Percentiles rank a stretch among this genome's conserved stretches.
Conservation (phyloP, 345 rosid species). For the Erysimum cheiranthoides region DNA sequence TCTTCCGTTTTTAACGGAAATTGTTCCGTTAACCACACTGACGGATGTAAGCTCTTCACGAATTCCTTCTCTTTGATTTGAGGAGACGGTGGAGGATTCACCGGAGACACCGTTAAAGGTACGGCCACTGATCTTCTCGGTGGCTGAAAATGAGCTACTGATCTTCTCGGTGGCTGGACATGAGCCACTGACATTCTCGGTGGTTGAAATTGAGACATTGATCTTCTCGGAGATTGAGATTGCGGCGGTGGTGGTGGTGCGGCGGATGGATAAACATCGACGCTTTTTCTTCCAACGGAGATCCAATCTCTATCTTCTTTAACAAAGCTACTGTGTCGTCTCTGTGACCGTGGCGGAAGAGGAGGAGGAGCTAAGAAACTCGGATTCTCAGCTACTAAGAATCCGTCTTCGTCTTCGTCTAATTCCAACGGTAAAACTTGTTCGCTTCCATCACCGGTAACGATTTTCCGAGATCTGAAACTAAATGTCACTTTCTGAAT, state of each 20-base stretch:
- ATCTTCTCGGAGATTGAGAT: slow-evolving; percentile 47
- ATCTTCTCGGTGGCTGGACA: slow-evolving; percentile 47
- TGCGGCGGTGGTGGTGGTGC: slow-evolving; percentile 40
- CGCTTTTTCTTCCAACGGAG: slow-evolving; percentile 83
- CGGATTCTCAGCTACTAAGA: slow-evolving; percentile 87
- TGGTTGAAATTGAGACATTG: slow-evolving; percentile 47
- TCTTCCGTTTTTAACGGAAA: slow-evolving; percentile 94
- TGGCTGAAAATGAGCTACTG: slow-evolving; percentile 47
- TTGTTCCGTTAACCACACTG: slow-evolving; percentile 95
- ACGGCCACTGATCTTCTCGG: slow-evolving; percentile 50
- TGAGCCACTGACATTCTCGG: slow-evolving; percentile 51
- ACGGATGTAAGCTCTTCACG: slow-evolving; percentile 77
- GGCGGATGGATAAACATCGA: slow-evolving; percentile 66
- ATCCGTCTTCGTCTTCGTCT: slow-evolving; percentile 96
- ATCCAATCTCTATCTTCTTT: slow-evolving; percentile 78
- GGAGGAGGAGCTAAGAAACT: slow-evolving; percentile 49
- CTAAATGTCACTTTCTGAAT: slow-evolving; percentile 81
- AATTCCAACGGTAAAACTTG: slow-evolving; percentile 79
- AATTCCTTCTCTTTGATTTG: slow-evolving; percentile 88
- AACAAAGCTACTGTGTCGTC: slow-evolving; percentile 96
- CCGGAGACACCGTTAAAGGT: slow-evolving; percentile 37
- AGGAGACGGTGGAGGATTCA: slow-evolving; percentile 49
- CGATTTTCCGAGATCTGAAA: slow-evolving; percentile 76
- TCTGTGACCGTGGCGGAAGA: slow-evolving; percentile 38
- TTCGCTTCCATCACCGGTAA: slow-evolving; percentile 70